Conservation (phyloP, 768 basidiomycete genomes). For the Termitomyces sp. region DNA sequence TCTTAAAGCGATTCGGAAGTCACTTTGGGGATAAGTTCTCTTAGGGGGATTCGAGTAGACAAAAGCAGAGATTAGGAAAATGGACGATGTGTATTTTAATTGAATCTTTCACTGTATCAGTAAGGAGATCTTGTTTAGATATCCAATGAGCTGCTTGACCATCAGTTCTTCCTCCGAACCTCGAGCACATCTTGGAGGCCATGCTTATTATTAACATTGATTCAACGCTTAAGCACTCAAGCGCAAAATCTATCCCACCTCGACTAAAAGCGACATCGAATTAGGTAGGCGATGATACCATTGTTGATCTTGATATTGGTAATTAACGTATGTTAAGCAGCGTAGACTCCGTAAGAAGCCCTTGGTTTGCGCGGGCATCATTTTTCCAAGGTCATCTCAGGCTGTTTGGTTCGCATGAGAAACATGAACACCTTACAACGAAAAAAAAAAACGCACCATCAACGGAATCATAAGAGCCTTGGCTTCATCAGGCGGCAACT, state of each 20-base stretch:
- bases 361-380: not conserved
- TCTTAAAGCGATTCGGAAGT: slow-evolving; percentile 12
- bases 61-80: not conserved
- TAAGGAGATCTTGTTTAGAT: not conserved
- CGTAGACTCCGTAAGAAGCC: no score
- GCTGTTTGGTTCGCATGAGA: not conserved
- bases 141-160: not conserved
- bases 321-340: no score
- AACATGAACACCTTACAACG: not conserved
- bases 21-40: slow-evolving; percentile 10
- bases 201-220: no score
- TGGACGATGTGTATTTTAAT: not conserved
- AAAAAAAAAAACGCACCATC: not conserved
- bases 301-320: no score
- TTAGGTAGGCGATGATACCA: no score
- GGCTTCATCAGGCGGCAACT: slow-evolving; percentile 6
- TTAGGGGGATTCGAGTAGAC: not conserved
- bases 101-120: not conserved
- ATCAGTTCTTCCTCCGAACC: no score
- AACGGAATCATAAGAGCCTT: slow-evolving; percentile 7
- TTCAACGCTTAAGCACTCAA: no score
- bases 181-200: no score
- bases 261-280: no score
- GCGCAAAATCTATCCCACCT: no score
- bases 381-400: not conserved